Evolutionary conservation across 306 rosid genomes (phyloP), one percentile per base, ranked within the genome.

Genomic region (Mimosa bimucronata): DNA sequence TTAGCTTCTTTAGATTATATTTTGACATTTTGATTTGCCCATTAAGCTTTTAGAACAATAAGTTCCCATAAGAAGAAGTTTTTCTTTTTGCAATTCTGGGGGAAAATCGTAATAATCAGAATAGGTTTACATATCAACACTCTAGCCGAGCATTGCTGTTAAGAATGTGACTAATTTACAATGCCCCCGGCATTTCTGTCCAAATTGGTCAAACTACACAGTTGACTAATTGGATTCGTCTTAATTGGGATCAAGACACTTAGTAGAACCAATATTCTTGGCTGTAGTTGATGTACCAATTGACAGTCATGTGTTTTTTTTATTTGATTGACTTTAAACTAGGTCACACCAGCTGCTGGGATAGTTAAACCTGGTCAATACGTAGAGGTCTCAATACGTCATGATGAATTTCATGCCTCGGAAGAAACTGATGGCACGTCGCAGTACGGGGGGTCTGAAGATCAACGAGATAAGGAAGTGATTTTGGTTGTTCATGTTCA

Each of bases 331-430:
- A 26, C 67, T 30, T 64, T 64, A 30, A 62, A 77, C 50, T 64
- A 96, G 99, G 97, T 96, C 0, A 74, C 81, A 29, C 98, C 99
- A 57, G 88, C 96, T 78, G 89, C 90, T 9, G 98, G 98, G 66
- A 74, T 96, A 45, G 83, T 96, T 62, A 86, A 91, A 81, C 91
- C 97, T 8, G 97, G 89, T 77, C 97, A 96, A 67, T 53, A 42
- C 64, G 85, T 78, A 30, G 98, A 96, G 82, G 86, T 96, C 79
- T 89, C 91, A 5, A 82, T 96, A 45, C 92, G 83, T 62, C 97
- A 86, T 71, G 97, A 96, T 83, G 97, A 93, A 46, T 74, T 82
- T 65, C 91, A 83, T 77, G 38, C 88, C 25, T 71, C 75, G 2
- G 97, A 91, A 87, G 98, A 91, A 83, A 76, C 66, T 58, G 96